Evolutionary conservation across 1,284 basidiomycete species (phyloP).

Genomic region (Quambalaria eucalypti): DNA sequence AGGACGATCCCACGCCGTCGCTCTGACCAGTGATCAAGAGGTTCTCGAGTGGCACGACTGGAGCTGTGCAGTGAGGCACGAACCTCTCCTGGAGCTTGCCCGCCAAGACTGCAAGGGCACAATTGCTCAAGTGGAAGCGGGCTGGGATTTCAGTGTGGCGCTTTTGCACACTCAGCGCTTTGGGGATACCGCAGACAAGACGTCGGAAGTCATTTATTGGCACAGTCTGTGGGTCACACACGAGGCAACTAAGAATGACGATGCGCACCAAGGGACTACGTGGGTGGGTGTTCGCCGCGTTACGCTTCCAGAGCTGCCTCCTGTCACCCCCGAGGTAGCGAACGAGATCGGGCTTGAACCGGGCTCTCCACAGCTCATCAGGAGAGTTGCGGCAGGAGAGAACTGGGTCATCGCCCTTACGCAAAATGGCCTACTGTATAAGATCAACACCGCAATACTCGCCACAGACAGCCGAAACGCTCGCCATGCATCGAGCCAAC

Average conservation of each 20-base stretch:
- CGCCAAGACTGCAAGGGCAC: neutral
- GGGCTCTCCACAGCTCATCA: conserved; percentile 1
- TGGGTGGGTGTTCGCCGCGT: neutral
- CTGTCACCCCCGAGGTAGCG: conserved; percentile 4
- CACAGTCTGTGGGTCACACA: neutral
- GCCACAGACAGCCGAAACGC: neutral
- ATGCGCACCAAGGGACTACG: neutral
- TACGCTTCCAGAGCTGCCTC: conserved; percentile 8
- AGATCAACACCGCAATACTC: conserved; percentile 11
- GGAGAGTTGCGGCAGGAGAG: conserved; percentile 23
- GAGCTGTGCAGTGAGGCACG: conserved; percentile 11
- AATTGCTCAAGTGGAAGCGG: conserved; percentile 26
- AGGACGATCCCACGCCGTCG: conserved; percentile 63
- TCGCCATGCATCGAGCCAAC: neutral
- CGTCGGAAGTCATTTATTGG: conserved; percentile 1
- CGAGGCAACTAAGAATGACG: neutral
- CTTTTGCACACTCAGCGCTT: conserved; percentile 4
- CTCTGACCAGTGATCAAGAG: conserved; percentile 46
- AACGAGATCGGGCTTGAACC: neutral
- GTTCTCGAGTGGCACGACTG: conserved; percentile 26
- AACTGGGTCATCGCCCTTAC: conserved; percentile 28
- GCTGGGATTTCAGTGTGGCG: conserved; percentile 21
- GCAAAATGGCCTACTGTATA: conserved; percentile 12
- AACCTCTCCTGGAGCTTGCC: conserved; percentile 1
- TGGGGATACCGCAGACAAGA: neutral